Base-by-base conservation (phyloP, 495 filamentous ascomycete species). In the Geopyxis carbonaria region DNA sequence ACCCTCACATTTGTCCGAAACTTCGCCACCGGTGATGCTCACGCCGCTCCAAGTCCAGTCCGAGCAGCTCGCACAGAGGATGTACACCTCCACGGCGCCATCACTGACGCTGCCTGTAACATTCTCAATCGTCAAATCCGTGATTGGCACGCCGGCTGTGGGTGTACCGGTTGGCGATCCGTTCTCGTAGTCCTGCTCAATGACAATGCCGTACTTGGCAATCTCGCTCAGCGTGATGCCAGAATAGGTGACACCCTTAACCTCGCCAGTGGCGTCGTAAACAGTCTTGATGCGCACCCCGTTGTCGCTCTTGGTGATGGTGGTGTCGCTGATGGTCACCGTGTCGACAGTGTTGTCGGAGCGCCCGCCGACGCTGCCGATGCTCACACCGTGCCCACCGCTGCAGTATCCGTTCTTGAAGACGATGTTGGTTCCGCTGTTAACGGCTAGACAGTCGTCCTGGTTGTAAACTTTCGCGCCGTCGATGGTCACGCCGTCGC, bases 121-220 rank as follows among this genome's bases (percentile, higher is more conserved):
- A 35, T 58, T 58, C 14, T 53, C 38, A n/a, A 79, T 39, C 9
- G 64, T 72, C 7, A 79, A 45, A 22, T 61, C 63, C 10, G 69
- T 75, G 45, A 80, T 76, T 2, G 69, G 64, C 19, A 79, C 66
- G 15, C 75, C 73, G 29, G 48, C 65, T 2, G 75, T 75, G 13
- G 75, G 68, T 2, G 40, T 68, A n/a, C 72, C 73, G 19, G 67
- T 74, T 2, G 66, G 71, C 46, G 59, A 60, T 24, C 73, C 74
- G 44, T 75, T 75, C 60, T 70, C 57, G 48, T 79, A 80, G 54
- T 78, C 73, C 57, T 80, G 76, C 58, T 80, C 59, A 31, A 80
- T 70, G 43, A 75, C 62, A 34, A 80, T 69, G 34, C 74, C 76
- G 50, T 78, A 73, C 19, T 67, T 64, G 31, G 63, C 58, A 51